Base-by-base conservation (phyloP, 1,139 yeast species). In the Geotrichum aggregatum region DNA sequence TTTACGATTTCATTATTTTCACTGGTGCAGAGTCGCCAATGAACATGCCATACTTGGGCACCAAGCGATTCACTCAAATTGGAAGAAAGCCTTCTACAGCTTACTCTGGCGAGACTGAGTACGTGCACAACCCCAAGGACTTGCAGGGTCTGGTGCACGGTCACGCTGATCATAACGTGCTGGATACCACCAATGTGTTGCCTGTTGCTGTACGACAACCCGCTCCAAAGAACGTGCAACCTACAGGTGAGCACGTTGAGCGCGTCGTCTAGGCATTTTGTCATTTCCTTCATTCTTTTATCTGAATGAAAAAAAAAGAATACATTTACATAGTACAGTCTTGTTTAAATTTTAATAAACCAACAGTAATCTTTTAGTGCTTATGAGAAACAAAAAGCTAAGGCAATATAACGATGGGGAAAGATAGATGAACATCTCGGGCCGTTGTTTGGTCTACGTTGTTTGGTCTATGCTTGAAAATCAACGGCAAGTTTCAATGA, bases 1-100 rank as follows among this genome's bases (percentile, higher is more conserved):
- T 75, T 11, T 77, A 77, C 60, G 81, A 77, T 63, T 58, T 75
- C 31, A 67, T 76, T 56, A 64, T 76, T 54, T 76, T 73, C 53
- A 76, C 76, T 57, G 80, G 80, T 42, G 70, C 71, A 43, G 79
- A 75, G 61, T 73, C 78, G 24, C 77, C 77, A 51, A 65, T 75
- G 52, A 75, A 75, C 60, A 70, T 73, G 69, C 74, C 76, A 59
- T 55, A 66, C 56, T 47, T 59, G 47, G 65, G 65, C 35, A 33
- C 57, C 22, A 44, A 35, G 36, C 40, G 52, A 7, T 13, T 36
- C 14, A n/a, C 26, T 5, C 3, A 13, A 14, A 22, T 19, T 7
- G 13, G 18, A 10, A 28, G 14, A 19, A 44, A 22, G n/a, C 18
- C 5, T 18, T 13, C 22, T 13, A 24, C 28, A 24, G 36, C n/a